Conservation (phyloP, 495 filamentous ascomycete species). For the Podospora didyma region DNA sequence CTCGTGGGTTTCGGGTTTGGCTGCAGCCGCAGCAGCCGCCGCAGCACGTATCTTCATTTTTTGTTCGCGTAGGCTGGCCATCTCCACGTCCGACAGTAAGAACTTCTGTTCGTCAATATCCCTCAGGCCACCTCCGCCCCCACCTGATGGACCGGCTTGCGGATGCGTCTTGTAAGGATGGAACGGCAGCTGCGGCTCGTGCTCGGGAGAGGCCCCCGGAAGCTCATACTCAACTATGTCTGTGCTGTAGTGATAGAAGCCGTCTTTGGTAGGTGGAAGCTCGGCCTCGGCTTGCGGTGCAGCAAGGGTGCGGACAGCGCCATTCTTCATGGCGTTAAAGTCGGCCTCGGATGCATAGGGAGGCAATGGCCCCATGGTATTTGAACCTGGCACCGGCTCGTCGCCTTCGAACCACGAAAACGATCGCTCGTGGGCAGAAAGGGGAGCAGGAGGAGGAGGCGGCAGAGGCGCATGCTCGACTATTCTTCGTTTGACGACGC, state of each 20-base stretch:
- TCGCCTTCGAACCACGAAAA: slow-evolving; percentile 20
- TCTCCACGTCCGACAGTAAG: slow-evolving; percentile 23
- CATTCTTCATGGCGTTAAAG: slow-evolving; percentile 28
- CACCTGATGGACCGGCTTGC: slow-evolving; percentile 7
- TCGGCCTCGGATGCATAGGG: slow-evolving; percentile 29
- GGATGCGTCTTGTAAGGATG: slow-evolving; percentile 13
- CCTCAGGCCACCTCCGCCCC: not conserved
- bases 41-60: slow-evolving; percentile 16
- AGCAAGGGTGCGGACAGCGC: slow-evolving; percentile 27
- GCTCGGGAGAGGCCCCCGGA: slow-evolving; percentile 18
- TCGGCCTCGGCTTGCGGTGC: slow-evolving; percentile 28
- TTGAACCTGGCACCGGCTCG: slow-evolving; percentile 12
- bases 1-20: slow-evolving; percentile 2
- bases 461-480: slow-evolving; percentile 2
- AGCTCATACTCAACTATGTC: slow-evolving; percentile 29
- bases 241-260: slow-evolving; percentile 22
- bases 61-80: slow-evolving; percentile 17
- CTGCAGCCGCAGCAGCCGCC: not conserved
- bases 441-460: too few species aligned
- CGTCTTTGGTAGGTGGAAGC: slow-evolving; percentile 34
- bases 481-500: slow-evolving; percentile 15
- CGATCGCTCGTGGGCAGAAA: slow-evolving; percentile 8
- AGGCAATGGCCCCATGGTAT: slow-evolving; percentile 22
- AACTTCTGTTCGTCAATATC: slow-evolving; percentile 34
- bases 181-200: slow-evolving; percentile 22